Percentiles rank a stretch among this genome's conserved stretches.
Evolutionary conservation across 192 early-diverging fungal species (phyloP).

Genomic region (Coemansia sp.): DNA sequence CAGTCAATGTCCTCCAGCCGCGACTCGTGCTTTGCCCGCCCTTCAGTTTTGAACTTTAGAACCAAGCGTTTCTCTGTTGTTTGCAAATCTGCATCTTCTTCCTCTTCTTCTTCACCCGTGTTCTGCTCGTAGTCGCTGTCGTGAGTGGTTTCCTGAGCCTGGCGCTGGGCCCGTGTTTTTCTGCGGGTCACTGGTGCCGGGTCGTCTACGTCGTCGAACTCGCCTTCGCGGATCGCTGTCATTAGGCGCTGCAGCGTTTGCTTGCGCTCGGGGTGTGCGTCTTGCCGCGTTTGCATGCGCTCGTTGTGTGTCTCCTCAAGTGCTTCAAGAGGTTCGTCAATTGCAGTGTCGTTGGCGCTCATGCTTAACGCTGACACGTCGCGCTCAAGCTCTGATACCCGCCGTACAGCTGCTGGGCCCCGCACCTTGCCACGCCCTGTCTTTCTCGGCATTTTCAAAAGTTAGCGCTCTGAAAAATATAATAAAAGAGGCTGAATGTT

Average conservation of each 20-base stretch:
- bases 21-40: not conserved
- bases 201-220: constrained; percentile 23
- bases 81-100: constrained; percentile 8
- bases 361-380: constrained; percentile 14
- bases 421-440: not conserved
- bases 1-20: constrained; percentile 48
- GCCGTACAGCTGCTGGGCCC: constrained; percentile 1
- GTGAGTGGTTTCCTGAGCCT: constrained; percentile 2
- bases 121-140: constrained; percentile 37
- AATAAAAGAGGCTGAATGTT: not conserved
- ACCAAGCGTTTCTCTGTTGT: constrained; percentile 36
- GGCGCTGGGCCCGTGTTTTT: constrained; percentile 8
- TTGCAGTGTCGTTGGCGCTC: constrained; percentile 4
- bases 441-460: constrained; percentile 2
- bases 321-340: not conserved
- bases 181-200: not conserved
- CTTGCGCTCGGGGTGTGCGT: constrained; percentile 28
- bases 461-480: not conserved
- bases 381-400: constrained; percentile 10
- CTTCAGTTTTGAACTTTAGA: constrained; percentile 33
- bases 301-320: constrained; percentile 5
- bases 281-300: constrained; percentile 43
- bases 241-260: constrained; percentile 34
- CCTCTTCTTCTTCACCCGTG: constrained; percentile 11
- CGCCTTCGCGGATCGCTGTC: constrained; percentile 33